Conservation (phyloP, 768 basidiomycete species). For the Suillus discolor region DNA sequence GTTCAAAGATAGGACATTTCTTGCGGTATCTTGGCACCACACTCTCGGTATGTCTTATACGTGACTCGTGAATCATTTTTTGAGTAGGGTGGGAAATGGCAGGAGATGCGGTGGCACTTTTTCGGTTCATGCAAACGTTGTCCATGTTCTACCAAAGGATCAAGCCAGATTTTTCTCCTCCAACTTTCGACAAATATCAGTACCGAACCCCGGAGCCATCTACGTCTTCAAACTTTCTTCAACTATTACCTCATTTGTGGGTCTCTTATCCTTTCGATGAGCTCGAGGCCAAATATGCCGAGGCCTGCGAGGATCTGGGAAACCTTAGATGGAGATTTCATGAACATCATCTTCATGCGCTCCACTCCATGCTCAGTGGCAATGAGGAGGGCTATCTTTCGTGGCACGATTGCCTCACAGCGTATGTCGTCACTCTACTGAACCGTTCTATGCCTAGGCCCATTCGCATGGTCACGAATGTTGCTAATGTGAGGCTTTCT, state of each 20-base stretch:
- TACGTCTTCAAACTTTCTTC: constrained; percentile 16
- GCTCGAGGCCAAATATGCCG: constrained; percentile 18
- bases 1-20: constrained; percentile 25
- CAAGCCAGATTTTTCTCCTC: constrained; percentile 13
- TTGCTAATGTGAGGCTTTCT: constrained; percentile 26
- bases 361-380: constrained; percentile 17
- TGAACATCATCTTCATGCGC: constrained; percentile 14
- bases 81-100: neutral
- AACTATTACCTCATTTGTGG: constrained; percentile 29
- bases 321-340: constrained; percentile 22
- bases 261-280: constrained; percentile 19
- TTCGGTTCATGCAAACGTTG: constrained; percentile 31
- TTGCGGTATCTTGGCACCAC: constrained; percentile 39
- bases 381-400: constrained; percentile 15
- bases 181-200: constrained; percentile 27
- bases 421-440: constrained; percentile 26
- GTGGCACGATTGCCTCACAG: constrained; percentile 33
- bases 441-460: constrained; percentile 17
- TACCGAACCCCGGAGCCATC: constrained; percentile 21
- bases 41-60: constrained; percentile 27
- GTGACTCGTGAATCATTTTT: neutral
- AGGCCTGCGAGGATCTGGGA: constrained; percentile 15
- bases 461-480: constrained; percentile 28
- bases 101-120: constrained; percentile 33
- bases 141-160: constrained; percentile 33